Base-by-base conservation (phyloP, 768 basidiomycete genomes). In the Macrolepiota fuliginosa region DNA sequence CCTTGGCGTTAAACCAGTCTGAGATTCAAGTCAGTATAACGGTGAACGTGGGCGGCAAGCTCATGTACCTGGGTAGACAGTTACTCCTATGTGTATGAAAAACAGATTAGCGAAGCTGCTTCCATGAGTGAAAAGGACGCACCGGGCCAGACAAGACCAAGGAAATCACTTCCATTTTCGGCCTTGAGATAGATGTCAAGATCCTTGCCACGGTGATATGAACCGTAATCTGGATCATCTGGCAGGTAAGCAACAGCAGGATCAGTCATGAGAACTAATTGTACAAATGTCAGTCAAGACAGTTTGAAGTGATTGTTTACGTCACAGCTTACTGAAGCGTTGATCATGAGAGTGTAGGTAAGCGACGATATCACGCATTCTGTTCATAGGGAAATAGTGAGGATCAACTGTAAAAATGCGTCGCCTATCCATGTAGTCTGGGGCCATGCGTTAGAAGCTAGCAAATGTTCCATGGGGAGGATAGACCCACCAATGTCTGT, bases 331-430 rank as follows among this genome's bases (percentile, higher is more conserved):
- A 87, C 88, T 74, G 67, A 75, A 90, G 57, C 76, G 77, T 67
- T 91, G 89, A 32, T 83, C 72, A 58, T 87, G 82, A 0, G 71
- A 62, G 67, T 90, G 89, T 3, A 91, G 74, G 65, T 85, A 82
- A 52, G 75, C 71, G 22, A 89, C 81, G 52, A 90, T 85, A 67
- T 89, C 84, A 19, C 81, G 80, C 81, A 91, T 83, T 39, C 83
- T 76, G 24, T 74, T 63, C 5, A 86, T 54, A 0, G 89, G 88
- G 76, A 90, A 90, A 70, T 88, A 88, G 29, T 83, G 71, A 0
- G 86, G 85, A 65, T 90, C 88, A 46, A 84, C 74, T 0, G 88
- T 91, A 72, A 90, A 90, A 55, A 89, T 81, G 29, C 83, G 76
- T 22, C 87, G 81, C 52, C 79, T 71, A 67, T 82, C 76, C 88